Base-by-base conservation (phyloP, 257 asterid species). In the Plectranthus barbatus region DNA sequence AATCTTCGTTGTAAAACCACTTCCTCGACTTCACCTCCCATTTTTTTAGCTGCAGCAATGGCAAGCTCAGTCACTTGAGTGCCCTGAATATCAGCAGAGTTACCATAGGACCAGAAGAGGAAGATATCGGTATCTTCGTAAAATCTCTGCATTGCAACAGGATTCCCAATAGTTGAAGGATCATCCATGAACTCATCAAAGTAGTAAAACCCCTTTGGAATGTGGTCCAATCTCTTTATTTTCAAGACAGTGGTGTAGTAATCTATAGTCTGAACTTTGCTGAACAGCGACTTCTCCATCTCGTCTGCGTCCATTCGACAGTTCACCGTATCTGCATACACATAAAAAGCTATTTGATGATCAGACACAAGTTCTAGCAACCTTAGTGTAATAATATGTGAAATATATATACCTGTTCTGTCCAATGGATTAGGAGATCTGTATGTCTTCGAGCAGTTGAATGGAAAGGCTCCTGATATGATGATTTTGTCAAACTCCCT, bases 61-160 rank as follows among this genome's bases (percentile, higher is more conserved):
- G 85, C 86, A 21, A 86, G 79, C 76, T 80, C 68, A 36, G 74
- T 61, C 29, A 88, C 92, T 42, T 59, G 65, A 47, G 70, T 13
- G 65, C 83, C 86, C 66, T 77, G 79, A 20, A 86, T 62, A 18
- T 80, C 81, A 12, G 81, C 83, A 7, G 85, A 79, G 81, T 88
- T 84, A 14, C 96, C 96, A 18, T 88, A 88, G 40, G 96, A 88
- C 96, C 96, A 86, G 74, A 88, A 86, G 68, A 88, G 74, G 78
- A 77, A 88, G 50, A 86, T 49, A 34, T 82, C 63, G 0, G 92
- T 82, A 33, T 82, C 84, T 4, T 63, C 80, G 44, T 84, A 82
- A 71, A 82, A 88, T 75, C 83, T 84, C 75, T 88, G 96, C 90
- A 88, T 80, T 39, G 96, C 96, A 29, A 88, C 95, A 20, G 96